A percentile compares a stretch with the other conserved stretches of the same genome.
Conservation (phyloP, 352 stramenopile species). For the Globisporangium abappressorium region DNA sequence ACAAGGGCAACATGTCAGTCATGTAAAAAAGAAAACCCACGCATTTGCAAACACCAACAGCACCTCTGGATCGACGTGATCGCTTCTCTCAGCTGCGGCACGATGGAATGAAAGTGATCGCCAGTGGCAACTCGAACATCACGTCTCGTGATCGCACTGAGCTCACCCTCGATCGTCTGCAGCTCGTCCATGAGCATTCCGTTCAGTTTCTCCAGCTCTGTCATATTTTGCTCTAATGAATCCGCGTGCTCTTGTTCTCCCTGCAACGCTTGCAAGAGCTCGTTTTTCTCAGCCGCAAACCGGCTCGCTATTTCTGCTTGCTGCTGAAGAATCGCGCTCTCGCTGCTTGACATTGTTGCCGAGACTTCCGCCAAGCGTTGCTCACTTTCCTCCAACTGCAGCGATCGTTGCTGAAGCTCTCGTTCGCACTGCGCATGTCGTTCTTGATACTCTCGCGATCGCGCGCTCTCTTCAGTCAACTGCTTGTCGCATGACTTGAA, state of each 20-base stretch:
- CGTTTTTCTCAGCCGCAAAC: constrained; percentile 43
- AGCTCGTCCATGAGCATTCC: constrained; percentile 34
- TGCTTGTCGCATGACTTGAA: constrained; percentile 38
- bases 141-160: constrained; percentile 27
- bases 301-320: constrained; percentile 39
- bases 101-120: constrained; percentile 4
- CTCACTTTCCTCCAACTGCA: constrained; percentile 43
- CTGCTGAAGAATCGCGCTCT: constrained; percentile 29
- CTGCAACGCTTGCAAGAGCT: constrained; percentile 39
- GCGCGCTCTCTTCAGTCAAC: constrained; percentile 33
- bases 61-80: constrained; percentile 10
- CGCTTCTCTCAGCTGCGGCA: constrained; percentile 9
- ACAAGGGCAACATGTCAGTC: neutral
- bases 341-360: constrained; percentile 31
- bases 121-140: constrained; percentile 11
- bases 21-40: neutral
- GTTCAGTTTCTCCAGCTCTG: constrained; percentile 31
- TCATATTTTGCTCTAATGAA: constrained; percentile 24
- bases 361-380: constrained; percentile 34
- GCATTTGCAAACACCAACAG: neutral
- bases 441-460: constrained; percentile 32
- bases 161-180: constrained; percentile 35
- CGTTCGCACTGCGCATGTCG: constrained; percentile 24
- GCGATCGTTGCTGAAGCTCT: constrained; percentile 26
- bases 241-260: constrained; percentile 38